phyloP scores from a whole-genome alignment of 257 asterid species.

The Voacanga thouarsii region DNA sequence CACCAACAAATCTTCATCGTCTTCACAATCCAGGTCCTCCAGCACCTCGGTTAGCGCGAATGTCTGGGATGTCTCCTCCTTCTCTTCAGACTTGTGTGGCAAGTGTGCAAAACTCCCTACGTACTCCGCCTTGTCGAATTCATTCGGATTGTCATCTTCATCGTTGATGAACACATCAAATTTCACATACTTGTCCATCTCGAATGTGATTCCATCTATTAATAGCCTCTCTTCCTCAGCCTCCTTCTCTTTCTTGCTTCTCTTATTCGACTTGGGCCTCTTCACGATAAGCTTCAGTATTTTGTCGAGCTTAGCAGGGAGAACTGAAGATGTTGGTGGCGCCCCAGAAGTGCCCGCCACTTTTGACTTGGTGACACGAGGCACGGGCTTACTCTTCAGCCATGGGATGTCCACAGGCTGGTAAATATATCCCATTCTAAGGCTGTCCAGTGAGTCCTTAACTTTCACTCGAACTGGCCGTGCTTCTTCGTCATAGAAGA shows the following conservation, averaged over 20 bases:
- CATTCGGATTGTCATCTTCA: conserved; percentile 15
- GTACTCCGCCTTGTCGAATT: conserved; percentile 19
- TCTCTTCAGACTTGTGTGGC: conserved; percentile 15
- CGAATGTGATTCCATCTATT: conserved; percentile 10
- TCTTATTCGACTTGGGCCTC: conserved; percentile 4
- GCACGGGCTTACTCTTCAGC: conserved; percentile 37
- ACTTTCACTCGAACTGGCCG: conserved; percentile 44
- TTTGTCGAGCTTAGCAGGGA: neutral
- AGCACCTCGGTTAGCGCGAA: conserved; percentile 18
- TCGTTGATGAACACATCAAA: conserved; percentile 28
- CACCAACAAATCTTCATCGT: conserved; percentile 27
- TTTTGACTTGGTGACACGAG: conserved; percentile 18
- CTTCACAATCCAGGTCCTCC: conserved; percentile 28
- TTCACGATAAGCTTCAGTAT: neutral
- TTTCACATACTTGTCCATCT: conserved; percentile 7
- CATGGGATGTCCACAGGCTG: conserved; percentile 44
- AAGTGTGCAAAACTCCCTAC: conserved; percentile 18
- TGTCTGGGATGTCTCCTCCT: neutral
- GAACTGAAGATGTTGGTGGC: neutral
- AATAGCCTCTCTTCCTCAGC: conserved; percentile 17
- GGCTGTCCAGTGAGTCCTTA: conserved; percentile 30
- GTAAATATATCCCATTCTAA: conserved; percentile 38
- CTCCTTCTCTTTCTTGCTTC: conserved; percentile 1
- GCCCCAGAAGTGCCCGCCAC: conserved; percentile 10
- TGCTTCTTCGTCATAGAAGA: conserved; percentile 53